phyloP scores from a whole-genome alignment of 2,329 filamentous ascomycete species.

The Fusarium sarcochroum region DNA sequence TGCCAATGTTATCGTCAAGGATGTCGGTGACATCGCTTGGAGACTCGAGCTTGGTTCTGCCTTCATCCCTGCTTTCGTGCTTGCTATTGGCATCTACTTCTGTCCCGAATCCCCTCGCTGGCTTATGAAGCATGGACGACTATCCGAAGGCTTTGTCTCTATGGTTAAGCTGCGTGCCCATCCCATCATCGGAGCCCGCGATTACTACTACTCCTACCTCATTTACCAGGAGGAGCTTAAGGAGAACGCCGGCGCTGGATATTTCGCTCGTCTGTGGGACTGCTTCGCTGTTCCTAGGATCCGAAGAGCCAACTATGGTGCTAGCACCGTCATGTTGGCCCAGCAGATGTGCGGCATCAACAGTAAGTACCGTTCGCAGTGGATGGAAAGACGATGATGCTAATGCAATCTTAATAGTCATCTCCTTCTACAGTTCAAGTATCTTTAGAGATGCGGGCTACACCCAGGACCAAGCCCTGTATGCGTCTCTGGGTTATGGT shows the following conservation, averaged over 20 bases:
- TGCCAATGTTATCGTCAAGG: conserved; percentile 53
- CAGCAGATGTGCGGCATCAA: conserved; percentile 80
- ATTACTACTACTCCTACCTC: conserved; percentile 69
- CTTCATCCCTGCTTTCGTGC: conserved; percentile 70
- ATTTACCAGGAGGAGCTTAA: conserved; percentile 60
- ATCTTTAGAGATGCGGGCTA: conserved; percentile 20
- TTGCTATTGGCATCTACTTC: conserved; percentile 68
- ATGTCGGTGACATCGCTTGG: conserved; percentile 52
- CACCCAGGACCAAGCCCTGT: conserved; percentile 7
- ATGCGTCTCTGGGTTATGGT: conserved; percentile 27
- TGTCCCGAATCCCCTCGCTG: conserved; percentile 76
- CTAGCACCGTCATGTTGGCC: conserved; percentile 84
- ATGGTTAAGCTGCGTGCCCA: conserved; percentile 66
- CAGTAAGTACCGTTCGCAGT: conserved; percentile 47
- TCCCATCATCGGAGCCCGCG: conserved; percentile 69
- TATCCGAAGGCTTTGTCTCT: conserved; percentile 71
- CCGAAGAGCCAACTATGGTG: conserved; percentile 79
- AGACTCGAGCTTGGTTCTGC: conserved; percentile 70
- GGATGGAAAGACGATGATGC: not conserved
- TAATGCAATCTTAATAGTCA: not conserved
- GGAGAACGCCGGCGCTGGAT: conserved; percentile 55
- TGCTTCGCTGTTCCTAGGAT: conserved; percentile 78
- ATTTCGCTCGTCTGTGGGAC: conserved; percentile 67
- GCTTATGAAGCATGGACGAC: conserved; percentile 75
- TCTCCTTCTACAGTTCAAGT: conserved; percentile 33